These are phyloP conservation scores for Stemphylium vesicarium DNA, from an alignment of 2,329 filamentous ascomycete species.

Conservation along the genomic window DNA sequence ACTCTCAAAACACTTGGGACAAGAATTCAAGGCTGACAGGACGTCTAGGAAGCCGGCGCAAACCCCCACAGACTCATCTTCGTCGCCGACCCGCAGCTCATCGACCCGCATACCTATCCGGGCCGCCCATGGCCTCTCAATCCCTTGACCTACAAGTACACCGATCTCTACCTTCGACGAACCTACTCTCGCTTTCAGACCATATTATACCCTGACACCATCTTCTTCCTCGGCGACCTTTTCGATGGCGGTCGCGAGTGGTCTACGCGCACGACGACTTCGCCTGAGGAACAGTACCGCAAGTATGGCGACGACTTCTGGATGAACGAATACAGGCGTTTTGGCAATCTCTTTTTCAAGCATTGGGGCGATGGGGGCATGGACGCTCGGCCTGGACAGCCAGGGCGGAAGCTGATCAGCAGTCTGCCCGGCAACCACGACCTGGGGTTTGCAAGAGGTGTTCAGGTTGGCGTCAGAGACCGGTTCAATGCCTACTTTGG, in stretches of 20 bases:
- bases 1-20: not conserved
- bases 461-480: constrained; percentile 79
- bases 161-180: constrained; percentile 87
- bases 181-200: constrained; percentile 80
- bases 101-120: constrained; percentile 94
- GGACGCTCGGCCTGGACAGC: constrained; percentile 63
- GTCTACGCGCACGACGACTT: constrained; percentile 66
- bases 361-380: constrained; percentile 67
- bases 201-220: constrained; percentile 79
- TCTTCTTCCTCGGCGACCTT: constrained; percentile 91
- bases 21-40: constrained; percentile 17
- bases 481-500: constrained; percentile 90
- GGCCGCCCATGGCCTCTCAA: constrained; percentile 78
- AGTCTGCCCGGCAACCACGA: constrained; percentile 95
- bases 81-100: constrained; percentile 88
- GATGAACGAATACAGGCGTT: constrained; percentile 84
- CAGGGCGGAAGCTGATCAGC: constrained; percentile 78
- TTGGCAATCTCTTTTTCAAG: constrained; percentile 82
- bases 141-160: constrained; percentile 71
- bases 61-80: constrained; percentile 84
- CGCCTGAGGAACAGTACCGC: constrained; percentile 71
- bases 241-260: constrained; percentile 97
- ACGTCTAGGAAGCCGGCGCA: constrained; percentile 71
- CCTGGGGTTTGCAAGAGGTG: constrained; percentile 84
- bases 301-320: constrained; percentile 84